Evolutionary conservation across 2,329 filamentous ascomycete species (phyloP).

Genomic region (Thelonectria discophora): DNA sequence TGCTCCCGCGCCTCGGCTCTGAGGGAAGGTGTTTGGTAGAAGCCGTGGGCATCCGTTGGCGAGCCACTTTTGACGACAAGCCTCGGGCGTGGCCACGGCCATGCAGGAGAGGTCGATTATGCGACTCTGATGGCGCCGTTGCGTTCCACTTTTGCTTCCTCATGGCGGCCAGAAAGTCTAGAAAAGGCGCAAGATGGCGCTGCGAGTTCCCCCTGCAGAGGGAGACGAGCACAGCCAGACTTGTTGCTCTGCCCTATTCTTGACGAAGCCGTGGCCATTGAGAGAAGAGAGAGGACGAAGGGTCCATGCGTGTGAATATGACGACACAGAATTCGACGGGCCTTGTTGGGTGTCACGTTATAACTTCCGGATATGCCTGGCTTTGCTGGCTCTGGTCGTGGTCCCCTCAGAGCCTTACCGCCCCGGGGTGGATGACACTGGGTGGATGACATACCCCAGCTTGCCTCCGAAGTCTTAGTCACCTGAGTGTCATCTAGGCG

Average conservation of each 20-base stretch:
- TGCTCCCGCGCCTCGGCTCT: slow-evolving; percentile 17
- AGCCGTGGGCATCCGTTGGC: slow-evolving; percentile 16
- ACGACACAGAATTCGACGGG: slow-evolving; percentile 3
- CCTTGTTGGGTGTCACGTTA: slow-evolving; percentile 20
- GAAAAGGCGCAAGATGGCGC: slow-evolving; percentile 20
- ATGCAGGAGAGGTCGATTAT: slow-evolving; percentile 43
- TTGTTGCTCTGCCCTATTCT: slow-evolving; percentile 12
- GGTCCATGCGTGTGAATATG: slow-evolving; percentile 9
- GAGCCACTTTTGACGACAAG: slow-evolving; percentile 12
- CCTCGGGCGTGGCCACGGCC: slow-evolving; percentile 20
- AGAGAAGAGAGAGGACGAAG: too few species aligned
- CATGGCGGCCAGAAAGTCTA: slow-evolving; percentile 12
- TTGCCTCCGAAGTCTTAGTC: slow-evolving; percentile 2
- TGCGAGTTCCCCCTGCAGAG: slow-evolving; percentile 21
- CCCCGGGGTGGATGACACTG: slow-evolving; percentile 21
- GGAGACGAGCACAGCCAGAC: neutral
- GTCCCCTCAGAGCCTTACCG: slow-evolving; percentile 25
- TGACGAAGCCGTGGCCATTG: slow-evolving; percentile 12
- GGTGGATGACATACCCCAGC: slow-evolving; percentile 23
- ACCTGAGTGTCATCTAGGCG: slow-evolving; percentile 22
- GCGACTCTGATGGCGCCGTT: slow-evolving; percentile 26
- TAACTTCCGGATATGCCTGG: neutral
- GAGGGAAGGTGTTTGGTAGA: slow-evolving; percentile 15
- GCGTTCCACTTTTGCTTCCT: slow-evolving; percentile 18
- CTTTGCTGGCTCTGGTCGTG: slow-evolving; percentile 21